Base-by-base conservation (phyloP, 139 green algal genomes). In the Bryopsis sp. region DNA sequence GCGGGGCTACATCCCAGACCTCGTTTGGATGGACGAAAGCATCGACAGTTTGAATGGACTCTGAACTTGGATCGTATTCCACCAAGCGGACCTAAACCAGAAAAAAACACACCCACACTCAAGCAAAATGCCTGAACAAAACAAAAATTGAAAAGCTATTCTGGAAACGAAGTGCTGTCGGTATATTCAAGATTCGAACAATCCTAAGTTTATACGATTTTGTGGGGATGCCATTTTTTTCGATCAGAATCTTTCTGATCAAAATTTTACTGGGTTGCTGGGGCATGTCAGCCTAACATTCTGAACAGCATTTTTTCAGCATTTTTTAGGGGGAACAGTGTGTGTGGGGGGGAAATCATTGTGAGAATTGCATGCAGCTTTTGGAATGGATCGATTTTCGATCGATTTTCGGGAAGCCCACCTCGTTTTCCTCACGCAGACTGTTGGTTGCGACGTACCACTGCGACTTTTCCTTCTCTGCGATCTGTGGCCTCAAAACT, bases 391-490 rank as follows among this genome's bases (percentile, higher is more conserved):
- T n/a, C n/a, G n/a, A n/a, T n/a, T n/a, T n/a, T n/a, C n/a, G n/a
- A n/a, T n/a, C n/a, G n/a, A n/a, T n/a, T n/a, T n/a, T n/a, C n/a
- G n/a, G n/a, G 57, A 59, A 6, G n/a, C 72, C 6, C 58, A 87
- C 84, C 82, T 90, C 86, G 34, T 92, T 92, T 28, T 89, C 86
- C 31, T 90, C 86, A 15, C 82, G 75, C 11, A 92, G 66, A 0
- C 82, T 72, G 8, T 78, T 88, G 5, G 84, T 89, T 3, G 82
- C 86, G 1, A 85, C 84, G 29, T 89, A 50, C 84, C 84, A 92
- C 48, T 80, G 67, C 0, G 70, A 82, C 6, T 22, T 35, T 22
- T 81, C 58, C 1, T 39, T 75, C 7, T 78, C 70, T 7, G 66
- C 57, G 6, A 74, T 39, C 19, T 76, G 47, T 2, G 82, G 38